phyloP scores from a whole-genome alignment of 805 yeast species.

The Candida nemodendra region DNA sequence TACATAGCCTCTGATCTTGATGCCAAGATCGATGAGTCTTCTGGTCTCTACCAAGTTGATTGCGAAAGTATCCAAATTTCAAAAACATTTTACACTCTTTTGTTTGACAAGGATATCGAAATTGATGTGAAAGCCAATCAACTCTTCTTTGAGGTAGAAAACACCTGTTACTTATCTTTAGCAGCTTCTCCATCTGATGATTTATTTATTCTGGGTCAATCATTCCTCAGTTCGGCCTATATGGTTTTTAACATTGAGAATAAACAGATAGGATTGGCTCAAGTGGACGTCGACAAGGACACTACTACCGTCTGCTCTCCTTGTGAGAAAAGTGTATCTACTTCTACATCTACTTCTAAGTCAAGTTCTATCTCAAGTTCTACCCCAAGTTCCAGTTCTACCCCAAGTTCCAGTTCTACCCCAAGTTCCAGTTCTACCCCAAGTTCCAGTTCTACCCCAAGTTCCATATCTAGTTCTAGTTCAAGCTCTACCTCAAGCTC shows the following conservation, averaged over 20 bases:
- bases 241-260: slow-evolving; percentile 64
- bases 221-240: slow-evolving; percentile 61
- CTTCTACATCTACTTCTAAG: slow-evolving; percentile 16
- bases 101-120: slow-evolving; percentile 19
- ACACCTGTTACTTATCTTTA: slow-evolving; percentile 23
- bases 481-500: slow-evolving; percentile 2
- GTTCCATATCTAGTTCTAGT: slow-evolving; percentile 1
- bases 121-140: slow-evolving; percentile 22
- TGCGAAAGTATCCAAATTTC: slow-evolving; percentile 19
- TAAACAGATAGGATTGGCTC: slow-evolving; percentile 55
- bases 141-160: slow-evolving; percentile 14
- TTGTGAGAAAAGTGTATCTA: slow-evolving; percentile 15
- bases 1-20: slow-evolving; percentile 13
- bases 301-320: slow-evolving; percentile 16
- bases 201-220: slow-evolving; percentile 57
- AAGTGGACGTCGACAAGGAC: slow-evolving; percentile 32
- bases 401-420: slow-evolving; percentile 2
- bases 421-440: slow-evolving; percentile 2
- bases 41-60: slow-evolving; percentile 23
- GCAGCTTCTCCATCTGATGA: slow-evolving; percentile 16
- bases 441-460: slow-evolving; percentile 2
- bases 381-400: slow-evolving; percentile 5
- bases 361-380: slow-evolving; percentile 13
- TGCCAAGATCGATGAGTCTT: slow-evolving; percentile 14
- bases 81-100: slow-evolving; percentile 10